Percentiles rank a stretch among this genome's conserved stretches.
These are phyloP conservation scores for Aspergillus texensis DNA, from an alignment of 2,329 filamentous ascomycete genomes.

Conservation along the genomic window DNA sequence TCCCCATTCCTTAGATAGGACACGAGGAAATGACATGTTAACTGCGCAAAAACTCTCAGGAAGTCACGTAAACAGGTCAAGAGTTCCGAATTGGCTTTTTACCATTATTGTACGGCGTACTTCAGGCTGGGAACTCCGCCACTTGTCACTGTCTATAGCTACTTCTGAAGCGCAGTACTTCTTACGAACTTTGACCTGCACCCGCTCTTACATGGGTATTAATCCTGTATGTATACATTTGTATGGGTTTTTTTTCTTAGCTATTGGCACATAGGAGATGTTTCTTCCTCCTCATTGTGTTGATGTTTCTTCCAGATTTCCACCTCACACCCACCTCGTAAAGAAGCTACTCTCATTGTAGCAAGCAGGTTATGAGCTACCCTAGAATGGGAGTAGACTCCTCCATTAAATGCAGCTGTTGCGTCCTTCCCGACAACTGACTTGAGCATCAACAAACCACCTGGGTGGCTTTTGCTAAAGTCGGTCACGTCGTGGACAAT, in stretches of 20 bases:
- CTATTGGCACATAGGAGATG: not conserved
- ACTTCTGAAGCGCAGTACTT: not conserved
- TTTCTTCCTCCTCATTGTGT: not conserved
- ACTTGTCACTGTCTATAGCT: not conserved
- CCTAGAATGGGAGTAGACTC: slow-evolving; percentile 22
- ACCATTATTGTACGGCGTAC: too few relatives aligned
- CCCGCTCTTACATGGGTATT: not conserved
- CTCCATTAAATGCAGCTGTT: slow-evolving; percentile 19
- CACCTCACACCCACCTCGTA: slow-evolving; percentile 5
- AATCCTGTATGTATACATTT: not conserved
- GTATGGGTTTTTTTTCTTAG: fast-evolving
- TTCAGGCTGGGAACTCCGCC: not conserved
- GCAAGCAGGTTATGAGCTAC: slow-evolving; percentile 16
- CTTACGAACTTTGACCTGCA: not conserved
- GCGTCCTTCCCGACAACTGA: slow-evolving; percentile 16
- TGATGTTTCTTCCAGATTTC: slow-evolving; percentile 7
- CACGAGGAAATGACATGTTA: not conserved
- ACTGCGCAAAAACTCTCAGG: not conserved
- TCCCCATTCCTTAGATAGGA: too few relatives aligned
- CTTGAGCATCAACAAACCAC: slow-evolving; percentile 10
- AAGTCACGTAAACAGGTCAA: too few relatives aligned
- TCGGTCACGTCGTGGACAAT: slow-evolving; percentile 19
- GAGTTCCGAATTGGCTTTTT: too few relatives aligned
- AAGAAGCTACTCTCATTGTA: slow-evolving; percentile 7
- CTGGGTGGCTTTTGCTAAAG: slow-evolving; percentile 19